phyloP scores from a whole-genome alignment of 352 stramenopile genomes.

The Lagenidium sp. region DNA sequence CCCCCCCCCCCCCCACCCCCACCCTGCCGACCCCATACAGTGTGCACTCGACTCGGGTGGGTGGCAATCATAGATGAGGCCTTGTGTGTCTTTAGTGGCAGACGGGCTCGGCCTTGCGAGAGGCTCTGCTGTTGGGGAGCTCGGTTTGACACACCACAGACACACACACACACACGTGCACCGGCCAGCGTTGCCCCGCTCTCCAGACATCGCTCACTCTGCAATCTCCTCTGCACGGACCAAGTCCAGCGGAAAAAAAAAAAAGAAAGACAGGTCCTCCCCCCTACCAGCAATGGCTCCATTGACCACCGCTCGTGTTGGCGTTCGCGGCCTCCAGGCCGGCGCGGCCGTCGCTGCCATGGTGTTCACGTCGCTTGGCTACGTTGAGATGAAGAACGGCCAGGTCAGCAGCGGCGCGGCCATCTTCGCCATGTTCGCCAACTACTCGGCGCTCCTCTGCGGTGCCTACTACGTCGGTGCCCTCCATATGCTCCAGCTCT shows the following conservation, averaged over 20 bases:
- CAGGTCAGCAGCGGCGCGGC: constrained; percentile 25
- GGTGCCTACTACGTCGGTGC: constrained; percentile 26
- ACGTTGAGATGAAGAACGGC: constrained; percentile 27
- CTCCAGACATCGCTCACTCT: too few species aligned
- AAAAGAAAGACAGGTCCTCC: neutral
- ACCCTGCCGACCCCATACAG: too few species aligned
- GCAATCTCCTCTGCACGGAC: constrained; percentile 12
- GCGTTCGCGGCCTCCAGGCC: constrained; percentile 20
- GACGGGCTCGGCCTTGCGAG: too few species aligned
- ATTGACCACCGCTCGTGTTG: constrained; percentile 13
- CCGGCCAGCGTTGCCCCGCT: too few species aligned
- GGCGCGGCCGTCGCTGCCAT: constrained; percentile 21
- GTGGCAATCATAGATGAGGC: too few species aligned
- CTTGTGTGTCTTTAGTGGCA: too few species aligned
- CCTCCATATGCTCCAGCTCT: constrained; percentile 12
- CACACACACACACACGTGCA: too few species aligned
- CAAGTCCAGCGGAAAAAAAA: too few species aligned
- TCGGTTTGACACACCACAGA: too few species aligned
- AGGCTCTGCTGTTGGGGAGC: too few species aligned
- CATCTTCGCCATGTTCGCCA: constrained; percentile 27
- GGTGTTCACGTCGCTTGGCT: constrained; percentile 37
- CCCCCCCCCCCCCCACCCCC: too few species aligned
- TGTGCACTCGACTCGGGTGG: too few species aligned
- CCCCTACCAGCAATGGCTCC: constrained; percentile 1
- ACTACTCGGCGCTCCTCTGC: constrained; percentile 29